Base-by-base conservation (phyloP, 192 early-diverging fungal species). In the Gonapodya sp. region DNA sequence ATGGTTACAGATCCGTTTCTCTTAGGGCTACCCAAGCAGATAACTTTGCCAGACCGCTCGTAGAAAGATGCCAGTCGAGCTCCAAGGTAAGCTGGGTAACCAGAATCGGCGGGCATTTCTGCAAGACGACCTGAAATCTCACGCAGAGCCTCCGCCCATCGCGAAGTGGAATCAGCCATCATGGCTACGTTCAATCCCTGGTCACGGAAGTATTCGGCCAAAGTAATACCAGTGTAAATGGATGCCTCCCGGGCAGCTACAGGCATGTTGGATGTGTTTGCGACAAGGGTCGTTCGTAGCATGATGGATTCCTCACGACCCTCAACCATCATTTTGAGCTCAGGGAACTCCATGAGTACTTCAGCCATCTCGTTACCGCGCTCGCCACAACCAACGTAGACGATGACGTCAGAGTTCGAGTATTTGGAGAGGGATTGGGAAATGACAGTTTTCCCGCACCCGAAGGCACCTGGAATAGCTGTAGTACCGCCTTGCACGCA, bases 91-190 rank as follows among this genome's bases (percentile, higher is more conserved):
- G 98, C 97, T 35, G 98, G 97, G 88, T 99, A 99, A 79, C 97
- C 97, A 73, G 91, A 92, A 88, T 98, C 95, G 87, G 96, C 96
- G 81, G 98, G 98, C 98, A 99, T 99, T 87, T 99, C 98, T 82
- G 97, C 98, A 80, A 99, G 88, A 88, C 98, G 97, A 86, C 98
- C 98, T 16, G 98, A 99, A 88, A 99, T 97, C 90, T 99, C 98
- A 92, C 98, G 95, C 83, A 99, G 88, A 31, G 98, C 98, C 87
- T 99, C 98, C 80, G 98, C 98, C 98, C 98, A 99, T 37, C 98
- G 95, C 74, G 98, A 99, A 34, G 98, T 98, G n/a, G 97, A 98
- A 87, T 99, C 98, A 1, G 98, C 98, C 96, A 99, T 99, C 98
- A 99, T 99, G 79, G 98, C 94, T 34, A 97, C 98, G 83, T 99